phyloP scores from a whole-genome alignment of 495 filamentous ascomycete species.

The Delitschia confertaspora region DNA sequence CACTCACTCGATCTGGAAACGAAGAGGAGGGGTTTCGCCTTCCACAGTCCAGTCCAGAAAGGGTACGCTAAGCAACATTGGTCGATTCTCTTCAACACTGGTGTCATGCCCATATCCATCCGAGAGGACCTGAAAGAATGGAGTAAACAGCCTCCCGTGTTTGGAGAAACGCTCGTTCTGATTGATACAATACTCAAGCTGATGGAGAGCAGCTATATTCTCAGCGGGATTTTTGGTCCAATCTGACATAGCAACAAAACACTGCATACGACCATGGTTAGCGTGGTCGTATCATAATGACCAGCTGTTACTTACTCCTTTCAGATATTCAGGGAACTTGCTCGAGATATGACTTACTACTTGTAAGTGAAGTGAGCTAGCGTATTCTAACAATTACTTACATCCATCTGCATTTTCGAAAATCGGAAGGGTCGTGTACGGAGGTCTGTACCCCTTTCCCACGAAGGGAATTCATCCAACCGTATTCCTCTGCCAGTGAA shows the following conservation, averaged over 20 bases:
- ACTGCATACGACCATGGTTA: slow-evolving; percentile 9
- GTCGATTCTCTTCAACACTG: slow-evolving; percentile 9
- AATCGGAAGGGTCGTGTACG: slow-evolving; percentile 21
- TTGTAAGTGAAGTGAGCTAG: too few relatives aligned
- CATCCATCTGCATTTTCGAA: slow-evolving; percentile 34
- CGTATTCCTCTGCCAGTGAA: slow-evolving; percentile 31
- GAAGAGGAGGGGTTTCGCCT: slow-evolving; percentile 30
- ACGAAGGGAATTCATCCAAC: slow-evolving; percentile 35
- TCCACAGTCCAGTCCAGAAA: slow-evolving; percentile 35
- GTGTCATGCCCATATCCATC: neutral
- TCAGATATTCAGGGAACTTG: slow-evolving; percentile 34
- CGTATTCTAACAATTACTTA: too few relatives aligned
- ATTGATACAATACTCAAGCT: slow-evolving; percentile 30
- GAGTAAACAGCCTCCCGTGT: slow-evolving; percentile 36
- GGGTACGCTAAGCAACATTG: slow-evolving; percentile 33
- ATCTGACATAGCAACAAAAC: slow-evolving; percentile 27
- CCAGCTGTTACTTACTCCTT: slow-evolving; percentile 21
- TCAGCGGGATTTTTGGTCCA: slow-evolving; percentile 15
- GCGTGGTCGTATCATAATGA: neutral
- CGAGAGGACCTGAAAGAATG: slow-evolving; percentile 31
- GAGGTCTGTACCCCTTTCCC: slow-evolving; percentile 23
- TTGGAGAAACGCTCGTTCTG: slow-evolving; percentile 36
- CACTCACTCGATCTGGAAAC: slow-evolving; percentile 37
- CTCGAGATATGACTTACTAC: slow-evolving; percentile 36
- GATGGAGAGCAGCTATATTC: slow-evolving; percentile 16